Conservation (phyloP, 257 asterid species). For the Leonotis leonurus region DNA sequence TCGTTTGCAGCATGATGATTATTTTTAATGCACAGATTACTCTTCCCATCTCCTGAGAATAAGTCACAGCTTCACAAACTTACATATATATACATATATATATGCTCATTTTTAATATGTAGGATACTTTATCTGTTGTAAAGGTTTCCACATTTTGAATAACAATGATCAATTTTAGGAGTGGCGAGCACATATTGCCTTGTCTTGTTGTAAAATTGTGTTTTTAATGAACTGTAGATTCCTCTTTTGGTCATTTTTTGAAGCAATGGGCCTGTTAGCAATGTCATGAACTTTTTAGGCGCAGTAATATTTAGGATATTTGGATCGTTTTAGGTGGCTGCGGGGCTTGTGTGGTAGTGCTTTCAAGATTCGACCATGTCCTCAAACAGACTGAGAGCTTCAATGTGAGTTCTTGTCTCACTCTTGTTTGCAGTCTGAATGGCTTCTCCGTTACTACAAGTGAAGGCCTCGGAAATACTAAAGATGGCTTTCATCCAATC, state of each 20-base stretch:
- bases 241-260: background rate
- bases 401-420: constrained; percentile 16
- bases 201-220: background rate
- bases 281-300: background rate
- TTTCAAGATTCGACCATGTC: background rate
- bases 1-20: background rate
- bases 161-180: background rate
- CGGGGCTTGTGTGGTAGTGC: constrained; percentile 19
- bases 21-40: background rate
- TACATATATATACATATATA: background rate
- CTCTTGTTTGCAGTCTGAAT: constrained; percentile 14
- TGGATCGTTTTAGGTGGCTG: constrained; percentile 14
- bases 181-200: background rate
- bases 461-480: constrained; percentile 19
- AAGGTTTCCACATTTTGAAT: background rate
- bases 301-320: background rate
- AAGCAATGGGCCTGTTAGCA: background rate
- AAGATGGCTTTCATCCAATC: constrained; percentile 17
- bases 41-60: background rate
- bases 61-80: too few species aligned
- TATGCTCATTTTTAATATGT: too few species aligned
- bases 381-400: constrained; percentile 3
- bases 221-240: background rate
- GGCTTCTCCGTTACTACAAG: constrained; percentile 19
- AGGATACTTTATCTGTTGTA: background rate